phyloP scores from a whole-genome alignment of 805 yeast species.

The Sugiyamaella floridensis region DNA sequence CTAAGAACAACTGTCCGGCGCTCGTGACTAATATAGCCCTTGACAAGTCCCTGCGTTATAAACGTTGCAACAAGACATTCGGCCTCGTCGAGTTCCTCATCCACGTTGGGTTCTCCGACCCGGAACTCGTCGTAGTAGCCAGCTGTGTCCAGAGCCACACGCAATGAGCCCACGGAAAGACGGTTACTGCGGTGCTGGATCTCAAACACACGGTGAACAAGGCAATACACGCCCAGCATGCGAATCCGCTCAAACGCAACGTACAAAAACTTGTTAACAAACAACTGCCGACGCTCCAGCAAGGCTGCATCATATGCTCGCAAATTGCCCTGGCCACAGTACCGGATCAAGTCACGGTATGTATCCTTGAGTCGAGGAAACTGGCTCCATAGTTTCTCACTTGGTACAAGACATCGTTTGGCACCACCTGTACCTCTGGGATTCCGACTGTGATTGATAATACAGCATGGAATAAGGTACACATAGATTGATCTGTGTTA shows the following conservation, averaged over 20 bases:
- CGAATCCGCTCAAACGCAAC: constrained; percentile 49
- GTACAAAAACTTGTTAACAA: constrained; percentile 55
- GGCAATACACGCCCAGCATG: constrained; percentile 42
- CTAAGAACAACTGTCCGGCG: constrained; percentile 69
- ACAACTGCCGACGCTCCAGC: constrained; percentile 39
- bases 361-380: constrained; percentile 38
- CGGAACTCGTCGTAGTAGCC: constrained; percentile 18
- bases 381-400: constrained; percentile 32
- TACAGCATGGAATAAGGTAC: constrained; percentile 56
- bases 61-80: constrained; percentile 66
- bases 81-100: constrained; percentile 41
- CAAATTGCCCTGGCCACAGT: constrained; percentile 52
- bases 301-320: constrained; percentile 42
- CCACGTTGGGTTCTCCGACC: neutral
- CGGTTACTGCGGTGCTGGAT: constrained; percentile 27
- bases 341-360: constrained; percentile 43
- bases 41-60: constrained; percentile 53
- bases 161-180: constrained; percentile 36
- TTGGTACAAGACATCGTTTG: constrained; percentile 35
- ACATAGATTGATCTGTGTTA: constrained; percentile 38
- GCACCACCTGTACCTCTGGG: constrained; percentile 24
- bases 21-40: constrained; percentile 77
- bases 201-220: constrained; percentile 39
- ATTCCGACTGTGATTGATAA: constrained; percentile 35
- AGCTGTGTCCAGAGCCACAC: constrained; percentile 36